A percentile compares a stretch with the other conserved stretches of the same genome.
phyloP scores from a whole-genome alignment of 768 basidiomycete genomes.

The Gymnopilus dilepis region DNA sequence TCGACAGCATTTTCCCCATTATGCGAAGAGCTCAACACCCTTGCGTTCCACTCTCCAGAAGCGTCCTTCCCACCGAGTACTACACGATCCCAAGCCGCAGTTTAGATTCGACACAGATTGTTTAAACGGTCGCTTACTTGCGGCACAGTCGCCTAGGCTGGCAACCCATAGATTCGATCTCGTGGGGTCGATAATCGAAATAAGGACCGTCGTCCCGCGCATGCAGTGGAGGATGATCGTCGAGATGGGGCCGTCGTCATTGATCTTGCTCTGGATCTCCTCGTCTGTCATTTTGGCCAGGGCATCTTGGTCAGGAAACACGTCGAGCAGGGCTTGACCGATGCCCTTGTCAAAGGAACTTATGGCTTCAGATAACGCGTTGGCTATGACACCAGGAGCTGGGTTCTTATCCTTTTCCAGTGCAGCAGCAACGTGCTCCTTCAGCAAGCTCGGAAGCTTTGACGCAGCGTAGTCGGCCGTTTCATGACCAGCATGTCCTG shows the following conservation, averaged over 20 bases:
- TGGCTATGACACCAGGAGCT: slow-evolving; percentile 30
- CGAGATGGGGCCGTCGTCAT: slow-evolving; percentile 40
- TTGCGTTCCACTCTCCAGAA: slow-evolving; percentile 42
- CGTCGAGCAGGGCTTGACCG: slow-evolving; percentile 38
- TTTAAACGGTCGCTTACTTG: slow-evolving; percentile 40
- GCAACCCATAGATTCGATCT: slow-evolving; percentile 57
- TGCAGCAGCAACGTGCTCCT: slow-evolving; percentile 28
- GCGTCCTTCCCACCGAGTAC: slow-evolving; percentile 45
- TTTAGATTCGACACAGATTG: not conserved
- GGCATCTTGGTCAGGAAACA: slow-evolving; percentile 46
- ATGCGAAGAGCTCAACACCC: slow-evolving; percentile 52
- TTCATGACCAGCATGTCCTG: slow-evolving; percentile 54
- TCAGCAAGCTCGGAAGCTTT: slow-evolving; percentile 38
- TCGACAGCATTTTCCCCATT: slow-evolving; percentile 53
- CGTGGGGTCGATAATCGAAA: slow-evolving; percentile 50
- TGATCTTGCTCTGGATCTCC: slow-evolving; percentile 45
- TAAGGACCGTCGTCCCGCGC: slow-evolving; percentile 55
- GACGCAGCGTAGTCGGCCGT: slow-evolving; percentile 46
- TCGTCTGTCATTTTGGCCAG: slow-evolving; percentile 41
- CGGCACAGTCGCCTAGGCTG: slow-evolving; percentile 61
- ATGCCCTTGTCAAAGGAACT: slow-evolving; percentile 43
- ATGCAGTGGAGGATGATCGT: slow-evolving; percentile 49
- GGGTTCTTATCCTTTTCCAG: slow-evolving; percentile 18
- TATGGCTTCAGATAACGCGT: slow-evolving; percentile 41
- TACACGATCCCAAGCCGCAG: slow-evolving; percentile 20